Conservation (phyloP, 2,329 filamentous ascomycete species). For the Penicillium sp. region DNA sequence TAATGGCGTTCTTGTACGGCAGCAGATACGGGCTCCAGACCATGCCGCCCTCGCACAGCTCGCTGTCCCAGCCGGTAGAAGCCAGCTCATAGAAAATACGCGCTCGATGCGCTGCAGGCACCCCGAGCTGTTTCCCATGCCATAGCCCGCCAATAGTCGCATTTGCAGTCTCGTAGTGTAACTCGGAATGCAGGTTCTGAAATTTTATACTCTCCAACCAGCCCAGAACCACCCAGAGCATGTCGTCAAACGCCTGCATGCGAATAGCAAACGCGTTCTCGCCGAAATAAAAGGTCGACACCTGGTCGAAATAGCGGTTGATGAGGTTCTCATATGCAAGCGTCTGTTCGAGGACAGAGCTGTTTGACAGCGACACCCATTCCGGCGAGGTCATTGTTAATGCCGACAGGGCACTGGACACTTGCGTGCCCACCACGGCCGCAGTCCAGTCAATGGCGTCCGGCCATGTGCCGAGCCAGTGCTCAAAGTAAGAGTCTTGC, state of each 20-base stretch:
- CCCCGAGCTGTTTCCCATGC: constrained; percentile 72
- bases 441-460: constrained; percentile 89
- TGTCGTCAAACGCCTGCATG: constrained; percentile 83
- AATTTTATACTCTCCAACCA: constrained; percentile 84
- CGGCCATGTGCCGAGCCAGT: constrained; percentile 79
- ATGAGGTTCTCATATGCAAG: constrained; percentile 71
- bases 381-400: constrained; percentile 56
- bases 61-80: constrained; percentile 73
- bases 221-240: constrained; percentile 89
- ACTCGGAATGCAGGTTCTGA: constrained; percentile 62
- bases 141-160: constrained; percentile 44
- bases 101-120: constrained; percentile 76
- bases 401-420: constrained; percentile 69
- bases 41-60: constrained; percentile 82
- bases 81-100: constrained; percentile 83
- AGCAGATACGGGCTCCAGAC: constrained; percentile 75
- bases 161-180: constrained; percentile 51
- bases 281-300: constrained; percentile 76
- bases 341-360: constrained; percentile 4
- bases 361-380: constrained; percentile 15
- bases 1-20: constrained; percentile 95
- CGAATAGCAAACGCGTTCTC: constrained; percentile 74
- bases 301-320: constrained; percentile 74
- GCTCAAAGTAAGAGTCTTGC: constrained; percentile 72
- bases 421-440: constrained; percentile 75